These are phyloP conservation scores for Cytospora piceicola DNA, from an alignment of 2,329 filamentous ascomycete species.

Conservation along the genomic window DNA sequence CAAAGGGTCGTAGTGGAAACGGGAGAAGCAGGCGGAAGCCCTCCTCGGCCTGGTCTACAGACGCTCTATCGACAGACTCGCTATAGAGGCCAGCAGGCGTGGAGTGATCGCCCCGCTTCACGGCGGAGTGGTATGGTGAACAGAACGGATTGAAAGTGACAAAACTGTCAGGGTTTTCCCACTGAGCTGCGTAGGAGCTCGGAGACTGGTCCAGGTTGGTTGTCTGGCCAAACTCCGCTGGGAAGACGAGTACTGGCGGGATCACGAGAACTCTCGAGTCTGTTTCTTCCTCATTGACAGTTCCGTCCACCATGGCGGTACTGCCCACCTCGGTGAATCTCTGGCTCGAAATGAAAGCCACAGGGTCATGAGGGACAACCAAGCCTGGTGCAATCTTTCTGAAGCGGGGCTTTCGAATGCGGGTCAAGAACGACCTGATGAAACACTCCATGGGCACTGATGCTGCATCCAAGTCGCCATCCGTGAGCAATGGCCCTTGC, in stretches of 20 bases:
- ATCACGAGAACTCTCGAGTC: neutral
- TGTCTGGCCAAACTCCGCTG: no score
- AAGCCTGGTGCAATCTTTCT: neutral
- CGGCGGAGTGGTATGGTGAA: neutral
- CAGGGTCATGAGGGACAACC: neutral
- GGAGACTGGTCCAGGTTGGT: no score
- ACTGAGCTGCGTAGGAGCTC: neutral
- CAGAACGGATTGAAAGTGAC: neutral
- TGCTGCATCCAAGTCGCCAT: neutral
- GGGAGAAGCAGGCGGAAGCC: neutral
- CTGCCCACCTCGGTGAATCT: neutral
- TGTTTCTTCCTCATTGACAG: no score
- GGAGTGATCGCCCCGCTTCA: neutral
- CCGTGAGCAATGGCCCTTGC: neutral
- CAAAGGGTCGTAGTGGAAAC: neutral
- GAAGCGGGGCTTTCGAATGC: conserved; percentile 4
- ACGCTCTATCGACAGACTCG: neutral
- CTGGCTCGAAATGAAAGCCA: neutral
- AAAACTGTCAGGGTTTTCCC: neutral
- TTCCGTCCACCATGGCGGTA: no score
- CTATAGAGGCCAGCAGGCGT: conserved; percentile 12
- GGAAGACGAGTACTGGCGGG: neutral
- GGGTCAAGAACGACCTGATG: neutral
- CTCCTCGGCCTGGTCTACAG: neutral
- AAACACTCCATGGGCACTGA: conserved; percentile 3